Evolutionary conservation across 2,329 filamentous ascomycete genomes (phyloP).

Genomic region (Colletotrichum orchidophilum): DNA sequence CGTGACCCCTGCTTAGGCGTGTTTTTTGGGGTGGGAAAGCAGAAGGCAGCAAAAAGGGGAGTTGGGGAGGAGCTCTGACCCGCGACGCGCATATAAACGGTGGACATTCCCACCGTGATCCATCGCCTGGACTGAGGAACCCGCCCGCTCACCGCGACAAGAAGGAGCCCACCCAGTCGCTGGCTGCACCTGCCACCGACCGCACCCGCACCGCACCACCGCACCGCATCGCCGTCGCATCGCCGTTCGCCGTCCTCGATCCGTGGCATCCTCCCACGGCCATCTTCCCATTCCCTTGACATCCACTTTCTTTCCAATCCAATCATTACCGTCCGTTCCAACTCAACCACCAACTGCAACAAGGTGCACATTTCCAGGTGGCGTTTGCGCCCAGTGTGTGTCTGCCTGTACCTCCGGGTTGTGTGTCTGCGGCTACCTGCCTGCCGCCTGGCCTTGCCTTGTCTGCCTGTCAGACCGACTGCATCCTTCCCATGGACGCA

Average conservation of each 20-base stretch:
- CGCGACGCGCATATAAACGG: constrained; percentile 60
- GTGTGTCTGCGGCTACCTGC: background rate
- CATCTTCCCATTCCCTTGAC: background rate
- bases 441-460: background rate
- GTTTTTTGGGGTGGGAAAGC: constrained; percentile 7
- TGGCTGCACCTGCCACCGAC: constrained; percentile 21
- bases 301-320: background rate
- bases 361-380: background rate
- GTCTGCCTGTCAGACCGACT: background rate
- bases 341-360: background rate
- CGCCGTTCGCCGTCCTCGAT: background rate
- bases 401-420: background rate
- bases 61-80: constrained; percentile 35
- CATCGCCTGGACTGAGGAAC: constrained; percentile 27
- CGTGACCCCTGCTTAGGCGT: constrained; percentile 19
- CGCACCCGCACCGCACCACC: background rate
- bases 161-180: constrained; percentile 2
- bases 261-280: background rate
- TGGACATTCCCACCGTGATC: constrained; percentile 50
- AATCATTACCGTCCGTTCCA: background rate
- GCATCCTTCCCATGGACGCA: background rate
- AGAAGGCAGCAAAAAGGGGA: constrained; percentile 18
- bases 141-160: constrained; percentile 18
- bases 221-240: background rate
- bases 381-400: background rate